phyloP scores from a whole-genome alignment of 225 moss, liverwort and hornwort genomes.

The Polytrichum formosum region DNA sequence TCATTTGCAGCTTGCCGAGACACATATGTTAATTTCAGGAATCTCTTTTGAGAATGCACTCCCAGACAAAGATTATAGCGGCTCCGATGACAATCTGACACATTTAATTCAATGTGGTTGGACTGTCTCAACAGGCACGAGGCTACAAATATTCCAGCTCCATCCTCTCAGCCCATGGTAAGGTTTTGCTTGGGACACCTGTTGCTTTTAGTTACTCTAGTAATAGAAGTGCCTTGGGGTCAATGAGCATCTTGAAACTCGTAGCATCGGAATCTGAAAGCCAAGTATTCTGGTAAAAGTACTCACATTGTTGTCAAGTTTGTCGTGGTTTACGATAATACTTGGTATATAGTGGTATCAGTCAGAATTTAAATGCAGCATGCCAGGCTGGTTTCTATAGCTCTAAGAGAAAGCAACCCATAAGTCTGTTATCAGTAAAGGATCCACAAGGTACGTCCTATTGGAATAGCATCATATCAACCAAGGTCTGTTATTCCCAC shows the following conservation, averaged over 20 bases:
- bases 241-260: too few species aligned
- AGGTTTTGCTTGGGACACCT: not conserved
- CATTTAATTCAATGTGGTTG: too few species aligned
- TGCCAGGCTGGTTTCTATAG: too few species aligned
- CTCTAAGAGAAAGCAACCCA: too few species aligned
- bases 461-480: too few species aligned
- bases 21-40: too few species aligned
- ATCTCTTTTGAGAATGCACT: not conserved
- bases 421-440: too few species aligned
- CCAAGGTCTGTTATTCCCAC: too few species aligned
- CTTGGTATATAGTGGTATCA: not conserved
- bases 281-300: not conserved
- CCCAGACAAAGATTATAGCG: not conserved
- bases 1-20: not conserved
- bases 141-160: constrained; percentile 72
- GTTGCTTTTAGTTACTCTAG: too few species aligned
- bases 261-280: too few species aligned
- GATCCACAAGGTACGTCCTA: too few species aligned
- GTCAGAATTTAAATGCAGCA: not conserved
- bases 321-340: not conserved
- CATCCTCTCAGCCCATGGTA: constrained; percentile 64
- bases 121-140: constrained; percentile 44
- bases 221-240: too few species aligned
- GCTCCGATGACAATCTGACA: not conserved
- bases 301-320: not conserved